phyloP scores from a whole-genome alignment of 2,329 filamentous ascomycete species.

The Trichoderma sp. region DNA sequence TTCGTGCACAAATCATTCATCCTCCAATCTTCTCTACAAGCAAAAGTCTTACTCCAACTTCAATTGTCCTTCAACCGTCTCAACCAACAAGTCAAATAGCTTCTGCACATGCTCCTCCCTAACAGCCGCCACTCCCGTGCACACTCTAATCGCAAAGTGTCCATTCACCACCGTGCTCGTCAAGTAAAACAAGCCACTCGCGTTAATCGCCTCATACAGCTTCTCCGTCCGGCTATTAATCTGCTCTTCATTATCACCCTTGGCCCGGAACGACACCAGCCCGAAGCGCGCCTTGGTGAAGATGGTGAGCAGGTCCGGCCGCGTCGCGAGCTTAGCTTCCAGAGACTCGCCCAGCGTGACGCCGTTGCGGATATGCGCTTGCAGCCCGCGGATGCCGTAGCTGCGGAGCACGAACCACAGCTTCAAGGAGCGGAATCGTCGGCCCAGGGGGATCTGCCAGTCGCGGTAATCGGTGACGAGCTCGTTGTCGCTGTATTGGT shows the following conservation, averaged over 20 bases:
- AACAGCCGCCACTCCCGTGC: conserved; percentile 65
- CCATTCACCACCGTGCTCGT: conserved; percentile 73
- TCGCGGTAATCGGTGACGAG: conserved; percentile 93
- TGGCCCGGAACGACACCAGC: conserved; percentile 70
- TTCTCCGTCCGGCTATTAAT: conserved; percentile 68
- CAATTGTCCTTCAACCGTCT: conserved; percentile 55
- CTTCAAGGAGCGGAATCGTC: conserved; percentile 84
- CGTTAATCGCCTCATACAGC: conserved; percentile 73
- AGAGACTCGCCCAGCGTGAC: conserved; percentile 70
- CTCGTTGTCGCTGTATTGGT: conserved; percentile 74
- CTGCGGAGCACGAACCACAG: conserved; percentile 90
- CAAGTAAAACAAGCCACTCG: conserved; percentile 73
- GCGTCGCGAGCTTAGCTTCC: conserved; percentile 52
- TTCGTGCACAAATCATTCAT: background rate
- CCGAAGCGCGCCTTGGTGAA: conserved; percentile 73
- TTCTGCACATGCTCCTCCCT: conserved; percentile 70
- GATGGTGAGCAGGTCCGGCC: conserved; percentile 71
- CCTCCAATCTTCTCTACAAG: background rate
- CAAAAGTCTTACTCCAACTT: conserved; percentile 10
- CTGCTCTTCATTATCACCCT: conserved; percentile 44
- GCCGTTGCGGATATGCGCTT: conserved; percentile 67
- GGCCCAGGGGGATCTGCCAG: conserved; percentile 92
- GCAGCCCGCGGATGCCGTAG: conserved; percentile 76
- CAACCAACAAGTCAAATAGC: conserved; percentile 72
- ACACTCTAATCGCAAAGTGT: conserved; percentile 75